Evolutionary conservation across 2,329 filamentous ascomycete genomes (phyloP).

Genomic region (Sarocladium oryzae): DNA sequence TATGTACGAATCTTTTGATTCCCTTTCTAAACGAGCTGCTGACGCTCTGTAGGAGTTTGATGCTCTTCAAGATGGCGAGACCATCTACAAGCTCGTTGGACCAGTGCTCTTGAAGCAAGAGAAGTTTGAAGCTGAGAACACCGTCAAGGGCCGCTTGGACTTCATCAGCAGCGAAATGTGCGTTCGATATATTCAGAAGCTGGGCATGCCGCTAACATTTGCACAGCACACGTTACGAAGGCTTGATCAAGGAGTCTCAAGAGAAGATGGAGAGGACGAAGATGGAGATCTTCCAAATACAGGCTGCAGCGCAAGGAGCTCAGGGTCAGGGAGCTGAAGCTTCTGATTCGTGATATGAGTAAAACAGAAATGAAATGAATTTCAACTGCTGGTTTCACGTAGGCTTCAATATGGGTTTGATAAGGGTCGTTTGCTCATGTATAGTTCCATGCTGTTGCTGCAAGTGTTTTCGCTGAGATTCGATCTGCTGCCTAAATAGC

Average conservation of each 20-base stretch:
- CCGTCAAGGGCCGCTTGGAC: constrained; percentile 82
- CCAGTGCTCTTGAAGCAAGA: constrained; percentile 94
- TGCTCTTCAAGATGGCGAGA: constrained; percentile 69
- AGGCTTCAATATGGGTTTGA: no score
- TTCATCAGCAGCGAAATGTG: constrained; percentile 95
- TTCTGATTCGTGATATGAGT: neutral
- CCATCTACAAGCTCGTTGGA: constrained; percentile 93
- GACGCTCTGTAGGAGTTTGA: constrained; percentile 64
- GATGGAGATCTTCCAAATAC: constrained; percentile 51
- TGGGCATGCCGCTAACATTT: constrained; percentile 13
- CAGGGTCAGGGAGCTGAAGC: constrained; percentile 1
- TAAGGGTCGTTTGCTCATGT: no score
- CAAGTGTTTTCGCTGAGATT: no score
- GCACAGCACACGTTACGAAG: constrained; percentile 35
- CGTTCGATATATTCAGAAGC: constrained; percentile 23
- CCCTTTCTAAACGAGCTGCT: constrained; percentile 10
- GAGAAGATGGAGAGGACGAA: constrained; percentile 53
- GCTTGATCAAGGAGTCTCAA: constrained; percentile 48
- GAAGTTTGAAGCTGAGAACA: constrained; percentile 79
- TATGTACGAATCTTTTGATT: constrained; percentile 24
- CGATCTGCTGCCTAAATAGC: no score
- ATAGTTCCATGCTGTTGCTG: no score
- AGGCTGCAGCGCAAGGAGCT: constrained; percentile 40
- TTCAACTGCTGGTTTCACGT: no score
- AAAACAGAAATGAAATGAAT: neutral